These are phyloP conservation scores for Edaphochlamys debaryana DNA, from an alignment of 139 green algal genomes.

Conservation along the genomic window DNA sequence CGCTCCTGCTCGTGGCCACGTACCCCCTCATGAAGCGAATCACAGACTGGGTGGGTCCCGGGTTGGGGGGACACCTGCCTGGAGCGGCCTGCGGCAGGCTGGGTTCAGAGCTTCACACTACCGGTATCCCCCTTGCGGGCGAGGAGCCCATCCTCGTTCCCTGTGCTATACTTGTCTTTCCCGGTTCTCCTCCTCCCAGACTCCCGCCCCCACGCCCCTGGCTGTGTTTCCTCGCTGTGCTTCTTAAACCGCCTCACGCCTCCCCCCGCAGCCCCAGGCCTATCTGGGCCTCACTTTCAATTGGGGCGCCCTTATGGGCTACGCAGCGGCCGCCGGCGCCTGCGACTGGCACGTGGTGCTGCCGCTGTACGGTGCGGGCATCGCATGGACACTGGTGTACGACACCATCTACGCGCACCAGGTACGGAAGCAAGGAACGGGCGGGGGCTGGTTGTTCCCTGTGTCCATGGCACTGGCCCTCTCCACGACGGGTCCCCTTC, in stretches of 20 bases:
- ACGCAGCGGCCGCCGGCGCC: slow-evolving; percentile 79
- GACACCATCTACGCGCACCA: slow-evolving; percentile 99
- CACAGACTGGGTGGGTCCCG: slow-evolving; percentile 82
- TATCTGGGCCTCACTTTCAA: slow-evolving; percentile 98
- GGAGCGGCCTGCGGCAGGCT: no score
- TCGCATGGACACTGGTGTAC: slow-evolving; percentile 96
- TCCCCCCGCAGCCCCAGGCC: slow-evolving; percentile 80
- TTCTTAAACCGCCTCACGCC: no score
- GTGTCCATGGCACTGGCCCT: neutral
- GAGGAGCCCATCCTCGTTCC: no score
- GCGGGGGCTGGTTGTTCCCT: neutral
- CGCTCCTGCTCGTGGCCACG: slow-evolving; percentile 88
- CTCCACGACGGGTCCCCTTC: neutral
- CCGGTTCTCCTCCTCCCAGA: no score
- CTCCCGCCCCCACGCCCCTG: no score
- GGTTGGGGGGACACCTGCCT: no score
- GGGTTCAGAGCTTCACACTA: no score
- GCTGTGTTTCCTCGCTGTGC: no score
- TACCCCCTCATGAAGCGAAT: slow-evolving; percentile 98
- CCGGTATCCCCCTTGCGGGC: no score
- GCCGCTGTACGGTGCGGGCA: slow-evolving; percentile 86
- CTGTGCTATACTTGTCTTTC: no score
- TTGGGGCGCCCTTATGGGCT: slow-evolving; percentile 96
- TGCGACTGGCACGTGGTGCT: slow-evolving; percentile 80
- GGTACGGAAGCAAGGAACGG: slow-evolving; percentile 45